phyloP scores from a whole-genome alignment of 2,329 filamentous ascomycete species.

The Microdochium trichocladiopsis region DNA sequence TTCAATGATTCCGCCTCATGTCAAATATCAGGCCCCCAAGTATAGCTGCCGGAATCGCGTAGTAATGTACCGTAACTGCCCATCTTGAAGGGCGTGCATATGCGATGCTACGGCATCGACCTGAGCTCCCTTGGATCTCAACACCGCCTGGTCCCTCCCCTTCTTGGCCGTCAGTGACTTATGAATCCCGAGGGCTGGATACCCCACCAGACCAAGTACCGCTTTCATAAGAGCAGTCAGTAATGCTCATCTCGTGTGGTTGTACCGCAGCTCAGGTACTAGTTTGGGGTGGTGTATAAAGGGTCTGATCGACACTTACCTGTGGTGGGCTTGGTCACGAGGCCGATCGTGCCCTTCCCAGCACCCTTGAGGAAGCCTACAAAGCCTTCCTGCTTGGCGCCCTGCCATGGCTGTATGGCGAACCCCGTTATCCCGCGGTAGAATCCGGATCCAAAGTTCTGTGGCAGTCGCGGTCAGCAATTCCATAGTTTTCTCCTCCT shows the following conservation, averaged over 20 bases:
- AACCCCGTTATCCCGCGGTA: slow-evolving; percentile 21
- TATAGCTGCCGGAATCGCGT: not conserved
- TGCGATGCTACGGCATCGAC: not conserved
- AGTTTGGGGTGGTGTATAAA: not conserved
- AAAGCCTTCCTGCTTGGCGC: slow-evolving; percentile 20
- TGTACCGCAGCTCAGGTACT: not conserved
- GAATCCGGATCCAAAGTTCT: slow-evolving; percentile 13
- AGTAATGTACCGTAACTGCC: not conserved
- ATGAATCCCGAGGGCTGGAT: slow-evolving; percentile 21
- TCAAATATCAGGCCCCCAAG: not conserved
- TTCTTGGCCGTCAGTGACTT: slow-evolving; percentile 20
- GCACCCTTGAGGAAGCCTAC: slow-evolving; percentile 23
- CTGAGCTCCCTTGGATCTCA: slow-evolving; percentile 1
- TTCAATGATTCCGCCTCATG: not conserved
- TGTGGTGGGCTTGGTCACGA: slow-evolving; percentile 13
- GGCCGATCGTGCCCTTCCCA: slow-evolving; percentile 20
- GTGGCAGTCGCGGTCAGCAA: not conserved
- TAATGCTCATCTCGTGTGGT: not conserved
- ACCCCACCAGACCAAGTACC: slow-evolving; percentile 19
- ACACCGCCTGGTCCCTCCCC: slow-evolving; percentile 17
- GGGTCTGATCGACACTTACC: slow-evolving; percentile 8
- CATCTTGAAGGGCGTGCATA: not conserved
- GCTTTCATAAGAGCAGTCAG: slow-evolving; percentile 3
- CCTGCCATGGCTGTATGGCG: slow-evolving; percentile 19
- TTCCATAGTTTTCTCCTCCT: not conserved